Evolutionary conservation across 768 basidiomycete genomes (phyloP).

Genomic region (Kwoniella bestiolae): DNA sequence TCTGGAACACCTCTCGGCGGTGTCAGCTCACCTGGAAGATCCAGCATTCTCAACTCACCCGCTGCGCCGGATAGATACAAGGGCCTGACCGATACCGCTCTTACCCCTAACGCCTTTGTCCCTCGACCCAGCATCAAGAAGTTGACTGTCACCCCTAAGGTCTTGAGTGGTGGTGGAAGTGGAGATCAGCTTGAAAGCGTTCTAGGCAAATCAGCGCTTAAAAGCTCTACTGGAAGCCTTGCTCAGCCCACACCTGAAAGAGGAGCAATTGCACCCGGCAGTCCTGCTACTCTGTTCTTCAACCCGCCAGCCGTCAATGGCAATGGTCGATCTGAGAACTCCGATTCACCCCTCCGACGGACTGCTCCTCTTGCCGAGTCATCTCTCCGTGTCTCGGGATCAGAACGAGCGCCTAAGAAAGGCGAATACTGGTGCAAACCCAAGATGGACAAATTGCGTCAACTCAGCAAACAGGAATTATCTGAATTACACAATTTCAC

Average conservation of each 20-base stretch:
- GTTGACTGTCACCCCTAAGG: conserved; percentile 81
- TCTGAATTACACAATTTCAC: conserved; percentile 74
- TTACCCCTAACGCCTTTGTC: conserved; percentile 71
- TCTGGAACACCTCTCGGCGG: conserved; percentile 28
- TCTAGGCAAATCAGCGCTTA: conserved; percentile 45
- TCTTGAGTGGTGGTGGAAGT: conserved; percentile 50
- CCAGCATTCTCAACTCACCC: conserved; percentile 38
- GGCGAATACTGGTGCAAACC: conserved; percentile 94
- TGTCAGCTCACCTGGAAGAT: conserved; percentile 32
- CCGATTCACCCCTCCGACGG: conserved; percentile 27
- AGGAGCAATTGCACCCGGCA: conserved; percentile 18
- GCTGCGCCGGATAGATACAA: conserved; percentile 42
- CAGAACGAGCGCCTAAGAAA: conserved; percentile 59
- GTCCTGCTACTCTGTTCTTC: conserved; percentile 31
- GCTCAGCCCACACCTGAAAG: conserved; percentile 36
- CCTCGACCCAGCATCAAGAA: conserved; percentile 87
- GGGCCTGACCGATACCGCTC: conserved; percentile 67
- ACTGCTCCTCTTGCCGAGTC: conserved; percentile 13
- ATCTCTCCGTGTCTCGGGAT: conserved; percentile 33
- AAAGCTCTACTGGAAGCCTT: conserved; percentile 29
- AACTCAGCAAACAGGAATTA: conserved; percentile 73
- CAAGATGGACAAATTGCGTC: conserved; percentile 71
- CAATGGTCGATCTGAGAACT: conserved; percentile 18
- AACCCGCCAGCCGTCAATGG: conserved; percentile 24
- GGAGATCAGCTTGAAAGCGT: conserved; percentile 48